Percentiles rank a stretch among this genome's conserved stretches.
Evolutionary conservation across 2,329 filamentous ascomycete genomes (phyloP).

Genomic region (Xenoacremonium recifei): DNA sequence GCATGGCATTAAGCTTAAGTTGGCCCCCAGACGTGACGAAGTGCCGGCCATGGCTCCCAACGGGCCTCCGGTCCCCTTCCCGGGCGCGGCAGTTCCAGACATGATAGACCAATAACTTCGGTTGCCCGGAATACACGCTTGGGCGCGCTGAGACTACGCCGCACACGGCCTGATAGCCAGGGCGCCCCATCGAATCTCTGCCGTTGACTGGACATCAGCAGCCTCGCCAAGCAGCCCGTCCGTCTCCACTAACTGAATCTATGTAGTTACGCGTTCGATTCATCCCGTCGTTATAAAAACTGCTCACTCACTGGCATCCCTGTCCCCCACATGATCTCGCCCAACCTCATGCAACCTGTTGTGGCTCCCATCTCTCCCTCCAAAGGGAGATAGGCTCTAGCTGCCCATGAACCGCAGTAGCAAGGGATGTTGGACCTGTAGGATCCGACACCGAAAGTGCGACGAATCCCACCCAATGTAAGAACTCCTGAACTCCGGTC

Average conservation of each 20-base stretch:
- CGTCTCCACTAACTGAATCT: background rate
- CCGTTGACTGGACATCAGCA: background rate
- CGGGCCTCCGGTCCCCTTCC: too few species aligned
- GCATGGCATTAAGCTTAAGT: too few species aligned
- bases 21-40: too few species aligned
- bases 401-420: conserved; percentile 13
- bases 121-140: background rate
- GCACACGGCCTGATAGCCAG: too few species aligned
- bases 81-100: background rate
- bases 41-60: too few species aligned
- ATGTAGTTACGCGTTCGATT: background rate
- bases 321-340: background rate
- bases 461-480: conserved; percentile 23
- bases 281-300: background rate
- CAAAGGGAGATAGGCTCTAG: background rate
- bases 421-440: conserved; percentile 28
- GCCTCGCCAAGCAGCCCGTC: background rate
- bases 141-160: too few species aligned
- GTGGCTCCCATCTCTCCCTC: background rate
- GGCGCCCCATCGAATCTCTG: background rate
- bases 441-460: conserved; percentile 28
- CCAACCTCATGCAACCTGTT: background rate
- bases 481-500: too few species aligned
- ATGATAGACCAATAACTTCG: background rate
- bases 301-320: background rate